Evolutionary conservation across 1,284 basidiomycete genomes (phyloP).

Genomic region (Ustilago hordei): DNA sequence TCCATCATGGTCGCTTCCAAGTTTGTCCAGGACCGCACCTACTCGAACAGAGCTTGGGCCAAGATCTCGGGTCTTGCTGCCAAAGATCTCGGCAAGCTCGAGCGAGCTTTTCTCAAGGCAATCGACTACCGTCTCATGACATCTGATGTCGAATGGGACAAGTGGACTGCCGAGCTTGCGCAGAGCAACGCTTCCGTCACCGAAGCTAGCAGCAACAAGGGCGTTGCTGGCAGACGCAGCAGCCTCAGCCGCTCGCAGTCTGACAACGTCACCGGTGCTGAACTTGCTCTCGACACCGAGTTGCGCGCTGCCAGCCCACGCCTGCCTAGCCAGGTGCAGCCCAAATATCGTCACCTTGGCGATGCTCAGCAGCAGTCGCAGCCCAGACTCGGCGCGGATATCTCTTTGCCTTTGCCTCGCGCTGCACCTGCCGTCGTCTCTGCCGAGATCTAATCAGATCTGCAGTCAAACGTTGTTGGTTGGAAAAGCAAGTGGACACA

Average conservation of each 20-base stretch:
- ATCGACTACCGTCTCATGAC: constrained; percentile 71
- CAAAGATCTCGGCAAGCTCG: constrained; percentile 70
- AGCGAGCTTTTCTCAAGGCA: constrained; percentile 70
- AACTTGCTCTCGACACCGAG: constrained; percentile 39
- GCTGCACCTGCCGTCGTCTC: constrained; percentile 13
- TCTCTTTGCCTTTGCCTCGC: constrained; percentile 39
- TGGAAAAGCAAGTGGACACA: background rate
- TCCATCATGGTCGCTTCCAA: constrained; percentile 89
- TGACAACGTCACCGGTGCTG: constrained; percentile 49
- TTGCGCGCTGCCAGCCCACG: constrained; percentile 43
- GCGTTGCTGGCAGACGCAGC: constrained; percentile 18
- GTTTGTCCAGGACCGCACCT: constrained; percentile 91
- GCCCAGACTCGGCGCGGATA: constrained; percentile 5
- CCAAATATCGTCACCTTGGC: constrained; percentile 33
- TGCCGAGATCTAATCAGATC: constrained; percentile 23
- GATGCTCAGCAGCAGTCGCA: constrained; percentile 13
- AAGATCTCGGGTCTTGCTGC: constrained; percentile 73
- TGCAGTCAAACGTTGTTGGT: background rate
- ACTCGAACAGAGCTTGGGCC: constrained; percentile 88
- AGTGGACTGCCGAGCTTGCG: constrained; percentile 60
- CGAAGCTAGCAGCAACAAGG: background rate
- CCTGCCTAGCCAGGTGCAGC: constrained; percentile 37
- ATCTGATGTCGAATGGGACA: constrained; percentile 56
- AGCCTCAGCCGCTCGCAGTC: constrained; percentile 47
- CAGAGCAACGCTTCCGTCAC: constrained; percentile 13